Percentiles rank a stretch among this genome's conserved stretches.
phyloP scores from a whole-genome alignment of 1,139 yeast species.

The Geotrichum citri-aurantii region DNA sequence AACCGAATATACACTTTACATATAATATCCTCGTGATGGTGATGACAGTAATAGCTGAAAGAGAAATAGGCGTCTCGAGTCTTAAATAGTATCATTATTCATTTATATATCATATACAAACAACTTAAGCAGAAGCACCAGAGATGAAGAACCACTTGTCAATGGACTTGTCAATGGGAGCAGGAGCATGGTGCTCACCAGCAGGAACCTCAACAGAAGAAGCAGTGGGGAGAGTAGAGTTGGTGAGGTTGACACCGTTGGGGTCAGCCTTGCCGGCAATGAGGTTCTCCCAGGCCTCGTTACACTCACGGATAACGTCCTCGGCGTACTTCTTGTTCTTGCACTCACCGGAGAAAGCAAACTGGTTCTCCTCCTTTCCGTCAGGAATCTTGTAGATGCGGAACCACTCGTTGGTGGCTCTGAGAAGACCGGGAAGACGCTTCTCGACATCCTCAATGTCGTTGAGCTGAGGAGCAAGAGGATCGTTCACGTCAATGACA shows the following conservation, averaged over 20 bases:
- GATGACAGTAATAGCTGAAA: not conserved
- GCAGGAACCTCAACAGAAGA: constrained; percentile 54
- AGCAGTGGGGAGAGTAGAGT: constrained; percentile 61
- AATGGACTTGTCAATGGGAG: constrained; percentile 91
- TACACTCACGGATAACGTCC: constrained; percentile 62
- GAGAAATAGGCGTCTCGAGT: not conserved
- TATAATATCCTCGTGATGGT: no score
- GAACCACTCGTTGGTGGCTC: constrained; percentile 87
- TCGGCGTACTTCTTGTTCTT: constrained; percentile 69
- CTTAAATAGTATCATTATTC: not conserved
- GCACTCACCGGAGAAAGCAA: constrained; percentile 80
- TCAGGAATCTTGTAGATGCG: constrained; percentile 86
- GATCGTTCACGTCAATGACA: constrained; percentile 69
- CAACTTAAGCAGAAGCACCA: constrained; percentile 18
- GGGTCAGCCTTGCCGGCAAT: constrained; percentile 47
- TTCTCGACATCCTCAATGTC: constrained; percentile 72
- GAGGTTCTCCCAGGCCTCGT: constrained; percentile 66
- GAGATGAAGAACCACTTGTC: constrained; percentile 97
- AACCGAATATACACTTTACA: no score
- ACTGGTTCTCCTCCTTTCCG: constrained; percentile 81
- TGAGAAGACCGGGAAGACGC: constrained; percentile 73
- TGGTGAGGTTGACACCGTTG: constrained; percentile 48
- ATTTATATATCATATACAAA: not conserved
- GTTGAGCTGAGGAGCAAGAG: constrained; percentile 63
- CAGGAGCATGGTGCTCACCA: constrained; percentile 66